phyloP scores from a whole-genome alignment of 2,329 filamentous ascomycete genomes.

The Alternaria incomplexa region DNA sequence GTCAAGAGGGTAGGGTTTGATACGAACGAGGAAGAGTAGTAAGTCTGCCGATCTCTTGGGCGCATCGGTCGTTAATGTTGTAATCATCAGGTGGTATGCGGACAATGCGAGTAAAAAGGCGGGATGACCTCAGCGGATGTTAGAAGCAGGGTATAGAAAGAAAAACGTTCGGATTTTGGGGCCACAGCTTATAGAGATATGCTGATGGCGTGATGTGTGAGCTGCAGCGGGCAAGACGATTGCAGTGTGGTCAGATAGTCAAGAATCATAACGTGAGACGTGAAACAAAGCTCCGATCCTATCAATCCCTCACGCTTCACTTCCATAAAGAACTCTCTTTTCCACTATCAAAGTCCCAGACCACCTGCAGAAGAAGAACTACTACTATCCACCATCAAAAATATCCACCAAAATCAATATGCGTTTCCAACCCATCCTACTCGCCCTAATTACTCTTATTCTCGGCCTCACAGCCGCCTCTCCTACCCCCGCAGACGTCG shows the following conservation, averaged over 20 bases:
- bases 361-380: background rate
- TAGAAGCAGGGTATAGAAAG: background rate
- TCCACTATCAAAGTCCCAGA: background rate
- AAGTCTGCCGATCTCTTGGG: background rate
- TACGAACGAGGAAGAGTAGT: background rate
- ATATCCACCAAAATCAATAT: background rate
- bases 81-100: background rate
- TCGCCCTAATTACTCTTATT: background rate
- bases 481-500: background rate
- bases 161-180: accelerated
- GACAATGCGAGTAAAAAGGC: background rate
- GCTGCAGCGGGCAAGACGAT: background rate
- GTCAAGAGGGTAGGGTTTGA: too few species aligned
- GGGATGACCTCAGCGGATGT: background rate
- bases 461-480: background rate
- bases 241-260: background rate
- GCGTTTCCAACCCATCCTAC: background rate
- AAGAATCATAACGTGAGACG: background rate
- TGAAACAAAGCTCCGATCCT: background rate
- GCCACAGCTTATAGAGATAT: background rate
- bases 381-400: background rate
- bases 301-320: background rate
- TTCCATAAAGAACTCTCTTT: background rate
- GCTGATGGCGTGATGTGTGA: background rate
- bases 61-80: background rate